Base-by-base conservation (phyloP, 2,329 filamentous ascomycete genomes). In the Penicillium polonicum region DNA sequence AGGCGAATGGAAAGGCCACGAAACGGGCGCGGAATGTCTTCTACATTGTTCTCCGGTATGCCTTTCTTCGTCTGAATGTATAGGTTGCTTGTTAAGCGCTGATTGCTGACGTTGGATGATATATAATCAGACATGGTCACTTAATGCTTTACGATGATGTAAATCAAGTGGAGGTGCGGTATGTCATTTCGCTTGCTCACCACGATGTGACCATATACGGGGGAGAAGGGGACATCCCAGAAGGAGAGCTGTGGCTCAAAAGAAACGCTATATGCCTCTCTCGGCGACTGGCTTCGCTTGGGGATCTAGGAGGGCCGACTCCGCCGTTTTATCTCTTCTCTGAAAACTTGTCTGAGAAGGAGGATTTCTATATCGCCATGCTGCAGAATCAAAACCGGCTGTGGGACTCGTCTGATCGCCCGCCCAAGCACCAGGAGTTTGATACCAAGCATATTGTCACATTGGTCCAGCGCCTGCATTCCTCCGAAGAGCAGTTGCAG, bases 101-200 rank as follows among this genome's bases (percentile, higher is more conserved):
- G 21, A 39, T 44, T 51, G 50, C 60, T 65, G 57, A 69, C 66
- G 48, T 63, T 57, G 39, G 43, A 39, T 38, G 13, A 12, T 21
- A 33, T 55, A 13, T 48, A 13, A 10, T 55, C 41, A 92, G 92
- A 71, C 92, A 97, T 75, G 92, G 93, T 38, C 92, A 97, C 72
- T 79, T 99, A 50, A 97, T 99, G 91, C 85, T 99, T 10, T 99
- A 97, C 74, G 94, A 99, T 72, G 92, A 97, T 70, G 87, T 91
- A 52, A 91, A 96, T 66, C 92, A 97, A 74, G 83, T 97, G 66
- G 94, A 99, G 76, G 94, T 99, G 17, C 89, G 93, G 62, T 92
- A 97, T 77, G 94, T 99, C 54, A 91, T 99, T 56, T 96, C 92
- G 0, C 83, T 99, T 10, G 89, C 91, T 35, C 89, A 96, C 68